These are phyloP conservation scores for Pythium chondricola DNA, from an alignment of 352 stramenopile genomes.

Conservation along the genomic window DNA sequence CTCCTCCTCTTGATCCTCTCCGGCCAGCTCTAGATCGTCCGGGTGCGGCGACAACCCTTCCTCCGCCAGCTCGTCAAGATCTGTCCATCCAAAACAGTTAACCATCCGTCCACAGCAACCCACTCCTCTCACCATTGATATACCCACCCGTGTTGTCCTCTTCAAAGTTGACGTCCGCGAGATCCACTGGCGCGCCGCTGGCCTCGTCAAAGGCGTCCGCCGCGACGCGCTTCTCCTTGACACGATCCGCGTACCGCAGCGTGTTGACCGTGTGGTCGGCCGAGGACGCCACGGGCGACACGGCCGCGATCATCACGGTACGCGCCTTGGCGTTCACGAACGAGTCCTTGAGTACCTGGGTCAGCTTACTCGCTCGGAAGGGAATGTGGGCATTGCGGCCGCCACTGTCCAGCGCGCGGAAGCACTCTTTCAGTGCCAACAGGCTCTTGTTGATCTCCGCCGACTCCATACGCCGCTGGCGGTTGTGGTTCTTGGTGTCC, in stretches of 20 bases:
- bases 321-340: conserved; percentile 94
- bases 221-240: conserved; percentile 93
- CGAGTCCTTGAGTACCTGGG: conserved; percentile 97
- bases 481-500: conserved; percentile 92
- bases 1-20: conserved; percentile 18
- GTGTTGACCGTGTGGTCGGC: conserved; percentile 97
- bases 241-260: conserved; percentile 94
- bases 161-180: conserved; percentile 50
- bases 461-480: conserved; percentile 92
- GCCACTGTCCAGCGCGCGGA: conserved; percentile 91
- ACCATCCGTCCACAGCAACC: not conserved
- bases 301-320: conserved; percentile 95
- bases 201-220: conserved; percentile 59
- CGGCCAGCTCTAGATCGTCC: conserved; percentile 20
- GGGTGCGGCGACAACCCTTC: conserved; percentile 19
- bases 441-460: conserved; percentile 98
- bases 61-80: conserved; percentile 26
- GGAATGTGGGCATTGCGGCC: conserved; percentile 89
- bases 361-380: conserved; percentile 95
- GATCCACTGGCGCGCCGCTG: conserved; percentile 28
- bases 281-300: conserved; percentile 91
- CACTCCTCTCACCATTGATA: not conserved
- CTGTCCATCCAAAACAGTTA: conserved; percentile 6
- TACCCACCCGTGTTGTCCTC: conserved; percentile 49
- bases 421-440: conserved; percentile 96